Conservation (phyloP, 371 early-diverging fungal genomes). For the Mucor ambiguus region DNA sequence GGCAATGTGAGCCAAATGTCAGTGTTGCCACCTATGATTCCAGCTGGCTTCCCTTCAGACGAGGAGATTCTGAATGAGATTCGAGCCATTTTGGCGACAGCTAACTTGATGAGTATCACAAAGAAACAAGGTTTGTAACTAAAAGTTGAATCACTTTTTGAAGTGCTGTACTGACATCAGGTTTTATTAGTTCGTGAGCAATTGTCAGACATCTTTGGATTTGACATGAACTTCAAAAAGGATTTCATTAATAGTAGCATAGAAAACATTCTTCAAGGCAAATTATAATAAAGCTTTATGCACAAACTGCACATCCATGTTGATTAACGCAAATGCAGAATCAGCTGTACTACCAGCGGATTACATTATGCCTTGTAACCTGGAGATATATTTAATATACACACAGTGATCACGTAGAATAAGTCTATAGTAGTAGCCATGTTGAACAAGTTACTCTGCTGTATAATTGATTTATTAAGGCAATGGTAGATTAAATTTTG, state of each 20-base stretch:
- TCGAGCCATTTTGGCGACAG: slow-evolving; percentile 73
- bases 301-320: too few relatives aligned
- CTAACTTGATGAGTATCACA: slow-evolving; percentile 77
- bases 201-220: slow-evolving; percentile 71
- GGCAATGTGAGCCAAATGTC: slow-evolving; percentile 25
- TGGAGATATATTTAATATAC: too few relatives aligned
- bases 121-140: slow-evolving; percentile 64
- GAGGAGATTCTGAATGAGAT: slow-evolving; percentile 81
- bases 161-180: background rate
- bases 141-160: background rate
- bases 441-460: too few relatives aligned
- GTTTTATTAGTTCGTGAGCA: slow-evolving; percentile 73
- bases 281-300: too few relatives aligned
- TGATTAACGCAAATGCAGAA: too few relatives aligned
- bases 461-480: too few relatives aligned
- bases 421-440: too few relatives aligned
- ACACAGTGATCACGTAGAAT: too few relatives aligned
- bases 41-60: slow-evolving; percentile 70
- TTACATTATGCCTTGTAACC: too few relatives aligned
- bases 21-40: slow-evolving; percentile 23
- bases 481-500: too few relatives aligned
- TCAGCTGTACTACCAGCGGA: too few relatives aligned
- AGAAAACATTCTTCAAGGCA: slow-evolving; percentile 61
- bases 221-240: slow-evolving; percentile 78
- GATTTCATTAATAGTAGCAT: slow-evolving; percentile 88